phyloP scores from a whole-genome alignment of 768 basidiomycete species.

The Mrakia blollopis region DNA sequence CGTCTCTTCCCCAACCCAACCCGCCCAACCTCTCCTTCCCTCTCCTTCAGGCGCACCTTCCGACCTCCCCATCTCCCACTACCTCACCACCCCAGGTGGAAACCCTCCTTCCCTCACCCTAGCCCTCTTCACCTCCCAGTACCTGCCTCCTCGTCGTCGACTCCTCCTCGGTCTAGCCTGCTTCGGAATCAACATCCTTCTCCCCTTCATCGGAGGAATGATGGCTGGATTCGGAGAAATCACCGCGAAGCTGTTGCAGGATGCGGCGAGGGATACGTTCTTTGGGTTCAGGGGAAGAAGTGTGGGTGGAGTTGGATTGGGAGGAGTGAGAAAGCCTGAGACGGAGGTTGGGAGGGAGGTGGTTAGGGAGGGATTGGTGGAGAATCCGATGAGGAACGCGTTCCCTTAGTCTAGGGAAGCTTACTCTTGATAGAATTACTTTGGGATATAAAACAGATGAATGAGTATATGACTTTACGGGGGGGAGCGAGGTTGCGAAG shows the following conservation, averaged over 20 bases:
- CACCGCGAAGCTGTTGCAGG: conserved; percentile 23
- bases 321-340: not conserved
- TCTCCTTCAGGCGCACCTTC: not conserved
- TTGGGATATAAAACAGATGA: not conserved
- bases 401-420: conserved; percentile 22
- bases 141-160: conserved; percentile 27
- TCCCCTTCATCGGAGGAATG: conserved; percentile 33
- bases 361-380: conserved; percentile 18
- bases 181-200: conserved; percentile 33
- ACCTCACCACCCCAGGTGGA: conserved; percentile 20
- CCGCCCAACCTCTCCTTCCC: not conserved
- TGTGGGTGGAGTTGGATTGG: conserved; percentile 6
- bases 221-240: conserved; percentile 33
- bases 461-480: not conserved
- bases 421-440: no score
- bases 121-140: conserved; percentile 32
- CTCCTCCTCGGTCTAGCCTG: conserved; percentile 31
- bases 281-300: not conserved
- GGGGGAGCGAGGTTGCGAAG: not conserved
- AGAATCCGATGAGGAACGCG: conserved; percentile 23
- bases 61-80: conserved; percentile 29
- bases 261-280: conserved; percentile 19
- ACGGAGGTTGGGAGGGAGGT: conserved; percentile 1
- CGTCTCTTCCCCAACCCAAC: no score
- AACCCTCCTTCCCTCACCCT: conserved; percentile 33